phyloP scores from a whole-genome alignment of 2,329 filamentous ascomycete genomes.

The Colletotrichum camelliae region DNA sequence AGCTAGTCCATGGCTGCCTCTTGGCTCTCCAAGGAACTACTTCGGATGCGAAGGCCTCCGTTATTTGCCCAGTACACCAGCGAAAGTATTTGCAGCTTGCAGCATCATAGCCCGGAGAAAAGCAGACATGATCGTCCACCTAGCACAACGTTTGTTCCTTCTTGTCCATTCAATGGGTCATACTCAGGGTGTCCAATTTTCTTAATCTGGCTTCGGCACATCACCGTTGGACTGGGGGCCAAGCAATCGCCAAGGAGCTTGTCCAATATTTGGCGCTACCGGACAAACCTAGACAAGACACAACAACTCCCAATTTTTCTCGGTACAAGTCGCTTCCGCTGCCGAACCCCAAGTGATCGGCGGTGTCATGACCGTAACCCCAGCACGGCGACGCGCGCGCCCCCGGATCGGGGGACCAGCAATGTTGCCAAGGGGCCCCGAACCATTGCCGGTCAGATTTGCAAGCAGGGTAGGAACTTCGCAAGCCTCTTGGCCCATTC shows the following conservation, averaged over 20 bases:
- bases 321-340: constrained; percentile 3
- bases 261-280: neutral
- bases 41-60: neutral
- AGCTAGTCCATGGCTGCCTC: neutral
- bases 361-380: neutral
- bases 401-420: neutral
- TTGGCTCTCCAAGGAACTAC: neutral
- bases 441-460: neutral
- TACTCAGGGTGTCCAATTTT: neutral
- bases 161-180: neutral
- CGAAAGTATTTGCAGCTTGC: neutral
- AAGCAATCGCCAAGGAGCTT: constrained; percentile 8
- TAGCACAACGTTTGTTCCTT: neutral
- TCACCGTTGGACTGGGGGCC: neutral
- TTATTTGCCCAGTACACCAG: neutral
- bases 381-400: neutral
- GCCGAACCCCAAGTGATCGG: neutral
- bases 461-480: neutral
- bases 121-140: neutral
- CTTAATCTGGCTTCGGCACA: neutral
- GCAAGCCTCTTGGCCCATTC: constrained; percentile 11
- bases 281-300: neutral
- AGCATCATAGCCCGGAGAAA: neutral
- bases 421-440: neutral
- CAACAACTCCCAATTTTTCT: neutral